phyloP scores from a whole-genome alignment of 768 basidiomycete genomes.

The Suillus luteus region DNA sequence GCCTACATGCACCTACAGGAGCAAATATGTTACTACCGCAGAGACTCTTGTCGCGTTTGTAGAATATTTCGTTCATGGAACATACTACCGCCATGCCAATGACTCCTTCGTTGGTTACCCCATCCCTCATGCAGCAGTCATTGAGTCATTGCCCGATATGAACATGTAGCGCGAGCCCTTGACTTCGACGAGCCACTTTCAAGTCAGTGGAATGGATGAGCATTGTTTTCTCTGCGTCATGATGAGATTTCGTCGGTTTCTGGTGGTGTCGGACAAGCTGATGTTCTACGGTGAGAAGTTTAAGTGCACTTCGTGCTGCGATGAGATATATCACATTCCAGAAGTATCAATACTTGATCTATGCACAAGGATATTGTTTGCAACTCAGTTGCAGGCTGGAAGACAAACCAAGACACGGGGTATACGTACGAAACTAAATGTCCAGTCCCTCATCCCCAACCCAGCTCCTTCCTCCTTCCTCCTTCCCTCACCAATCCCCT shows the following conservation, averaged over 20 bases:
- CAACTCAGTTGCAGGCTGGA: not conserved
- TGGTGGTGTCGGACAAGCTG: not conserved
- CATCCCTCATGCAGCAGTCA: not conserved
- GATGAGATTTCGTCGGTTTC: conserved; percentile 1
- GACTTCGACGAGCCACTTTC: conserved; percentile 1
- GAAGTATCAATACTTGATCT: not conserved
- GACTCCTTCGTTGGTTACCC: not conserved
- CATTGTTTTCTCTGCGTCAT: not conserved
- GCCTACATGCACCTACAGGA: too few species aligned
- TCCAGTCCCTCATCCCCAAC: not conserved
- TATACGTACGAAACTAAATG: conserved; percentile 1
- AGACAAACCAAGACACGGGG: not conserved
- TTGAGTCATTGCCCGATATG: not conserved
- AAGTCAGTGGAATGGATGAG: not conserved
- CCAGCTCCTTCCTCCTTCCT: not conserved
- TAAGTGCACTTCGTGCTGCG: not conserved
- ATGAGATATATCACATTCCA: not conserved
- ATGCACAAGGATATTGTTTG: conserved; percentile 3
- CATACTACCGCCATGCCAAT: too few species aligned
- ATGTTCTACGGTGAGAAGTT: not conserved
- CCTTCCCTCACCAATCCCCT: conserved; percentile 22
- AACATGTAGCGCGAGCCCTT: conserved; percentile 6
- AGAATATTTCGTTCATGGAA: too few species aligned
- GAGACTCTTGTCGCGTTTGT: too few species aligned
- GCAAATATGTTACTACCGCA: too few species aligned